Percentiles rank a stretch among this genome's conserved stretches.
Evolutionary conservation across 2,329 filamentous ascomycete genomes (phyloP).

Genomic region (Alternaria hordeiaustralica): DNA sequence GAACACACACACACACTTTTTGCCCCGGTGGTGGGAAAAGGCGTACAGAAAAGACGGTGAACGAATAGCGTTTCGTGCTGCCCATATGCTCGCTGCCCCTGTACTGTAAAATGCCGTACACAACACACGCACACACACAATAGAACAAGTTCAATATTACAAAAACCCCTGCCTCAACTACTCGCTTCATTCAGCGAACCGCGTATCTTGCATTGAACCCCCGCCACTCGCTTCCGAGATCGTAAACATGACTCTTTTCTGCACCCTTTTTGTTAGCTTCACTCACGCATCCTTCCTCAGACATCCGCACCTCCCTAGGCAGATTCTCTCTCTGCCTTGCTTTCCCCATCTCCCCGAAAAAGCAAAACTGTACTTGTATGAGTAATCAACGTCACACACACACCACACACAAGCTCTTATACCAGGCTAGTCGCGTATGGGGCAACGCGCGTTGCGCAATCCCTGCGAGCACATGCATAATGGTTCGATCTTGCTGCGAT

Average conservation of each 20-base stretch:
- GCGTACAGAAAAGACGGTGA: conserved; percentile 6
- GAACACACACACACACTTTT: not conserved
- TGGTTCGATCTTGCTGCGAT: not conserved
- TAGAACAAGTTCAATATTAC: not conserved
- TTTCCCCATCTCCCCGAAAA: not conserved
- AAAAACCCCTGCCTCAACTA: not conserved
- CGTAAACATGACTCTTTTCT: not conserved
- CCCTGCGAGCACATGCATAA: conserved; percentile 8
- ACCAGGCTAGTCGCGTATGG: not conserved
- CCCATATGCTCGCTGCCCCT: not conserved
- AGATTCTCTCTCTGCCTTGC: not conserved
- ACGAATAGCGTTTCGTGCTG: not conserved
- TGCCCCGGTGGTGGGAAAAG: not conserved
- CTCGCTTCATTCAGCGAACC: not conserved
- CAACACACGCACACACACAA: not conserved
- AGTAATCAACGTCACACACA: not conserved
- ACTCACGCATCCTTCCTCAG: not conserved
- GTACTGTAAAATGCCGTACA: not conserved
- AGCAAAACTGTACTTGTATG: not conserved
- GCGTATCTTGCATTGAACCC: not conserved
- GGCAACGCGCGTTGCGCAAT: not conserved
- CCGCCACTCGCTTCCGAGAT: not conserved
- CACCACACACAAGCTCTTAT: not conserved
- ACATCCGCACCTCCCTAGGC: no score
- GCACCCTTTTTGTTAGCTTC: not conserved